phyloP scores from a whole-genome alignment of 352 stramenopile genomes.

The Pythium sukuiense region DNA sequence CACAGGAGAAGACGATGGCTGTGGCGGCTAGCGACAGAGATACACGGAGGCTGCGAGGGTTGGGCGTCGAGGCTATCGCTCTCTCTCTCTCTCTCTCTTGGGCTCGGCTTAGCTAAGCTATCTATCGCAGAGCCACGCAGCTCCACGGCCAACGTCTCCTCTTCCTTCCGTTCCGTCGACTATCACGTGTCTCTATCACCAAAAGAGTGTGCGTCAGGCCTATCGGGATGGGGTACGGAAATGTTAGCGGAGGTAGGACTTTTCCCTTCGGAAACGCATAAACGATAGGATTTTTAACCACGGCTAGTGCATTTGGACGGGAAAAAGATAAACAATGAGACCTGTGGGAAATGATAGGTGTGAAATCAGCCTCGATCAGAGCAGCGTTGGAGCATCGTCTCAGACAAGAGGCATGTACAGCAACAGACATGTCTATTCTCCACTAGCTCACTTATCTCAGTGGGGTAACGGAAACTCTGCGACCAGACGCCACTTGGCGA shows the following conservation, averaged over 20 bases:
- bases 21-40: neutral
- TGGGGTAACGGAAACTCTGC: conserved; percentile 26
- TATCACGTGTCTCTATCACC: conserved; percentile 32
- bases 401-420: neutral
- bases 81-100: too few relatives aligned
- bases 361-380: conserved; percentile 16
- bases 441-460: conserved; percentile 5
- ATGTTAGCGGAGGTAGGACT: neutral
- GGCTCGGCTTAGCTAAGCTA: too few relatives aligned
- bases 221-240: neutral
- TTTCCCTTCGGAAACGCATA: neutral
- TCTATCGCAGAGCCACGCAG: conserved; percentile 15
- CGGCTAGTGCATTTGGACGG: neutral
- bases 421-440: neutral
- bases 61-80: neutral
- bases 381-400: conserved; percentile 8
- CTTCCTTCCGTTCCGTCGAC: conserved; percentile 18
- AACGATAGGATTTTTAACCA: neutral
- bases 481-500: conserved; percentile 45
- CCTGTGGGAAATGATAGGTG: conserved; percentile 3
- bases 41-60: neutral
- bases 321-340: neutral
- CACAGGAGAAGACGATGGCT: neutral
- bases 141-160: neutral
- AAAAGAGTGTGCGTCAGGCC: neutral